Base-by-base conservation (phyloP, 495 filamentous ascomycete species). In the Penicillium coffeae region DNA sequence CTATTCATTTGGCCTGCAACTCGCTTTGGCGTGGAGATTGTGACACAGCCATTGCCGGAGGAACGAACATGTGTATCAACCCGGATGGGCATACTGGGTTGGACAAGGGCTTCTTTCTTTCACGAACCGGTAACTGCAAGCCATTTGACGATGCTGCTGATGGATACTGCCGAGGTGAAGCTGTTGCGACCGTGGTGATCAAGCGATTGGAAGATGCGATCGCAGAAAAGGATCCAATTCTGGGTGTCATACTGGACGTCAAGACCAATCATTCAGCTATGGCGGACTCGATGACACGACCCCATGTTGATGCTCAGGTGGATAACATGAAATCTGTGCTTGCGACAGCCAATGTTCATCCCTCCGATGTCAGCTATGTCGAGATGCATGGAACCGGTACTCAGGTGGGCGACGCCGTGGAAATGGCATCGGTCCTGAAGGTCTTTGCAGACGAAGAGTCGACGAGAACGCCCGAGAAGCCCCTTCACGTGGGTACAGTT, bases 21-120 rank as follows among this genome's bases (percentile, higher is more conserved):
- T 67, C 86, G 1, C 69, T 89, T 1, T 82, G 79, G 71, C 70
- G 73, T 2, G 76, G 82, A 27, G 81, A 88, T 47, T 85, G 83
- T 55, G 82, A 89, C 60, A 86, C 82, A 21, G 87, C 85, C 4
- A 73, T 87, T 13, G 83, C 81, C 47, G 88, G 88, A 42, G 88
- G 88, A 48, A 68, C 83, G 18, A 88, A 82, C 46, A 61, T 77
- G 1, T 69, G 86, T 64, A 88, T 80, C 13, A 84, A 82, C 53
- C 74, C 84, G 8, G 84, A 88, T 60, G 81, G 80, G 69, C 88
- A 84, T 63, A 68, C 82, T 8, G 84, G 84, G 25, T 74, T 90
- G 8, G 80, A 77, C 58, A 75, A 80, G 47, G 84, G 80, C 3
- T 78, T 86, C 60, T 87, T 87, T 66, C 63, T 87, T 35, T 84